Evolutionary conservation across 73 alveolate genomes (phyloP), one percentile per base, ranked within the genome.

Genomic region (Paramecium tetraurelia): DNA sequence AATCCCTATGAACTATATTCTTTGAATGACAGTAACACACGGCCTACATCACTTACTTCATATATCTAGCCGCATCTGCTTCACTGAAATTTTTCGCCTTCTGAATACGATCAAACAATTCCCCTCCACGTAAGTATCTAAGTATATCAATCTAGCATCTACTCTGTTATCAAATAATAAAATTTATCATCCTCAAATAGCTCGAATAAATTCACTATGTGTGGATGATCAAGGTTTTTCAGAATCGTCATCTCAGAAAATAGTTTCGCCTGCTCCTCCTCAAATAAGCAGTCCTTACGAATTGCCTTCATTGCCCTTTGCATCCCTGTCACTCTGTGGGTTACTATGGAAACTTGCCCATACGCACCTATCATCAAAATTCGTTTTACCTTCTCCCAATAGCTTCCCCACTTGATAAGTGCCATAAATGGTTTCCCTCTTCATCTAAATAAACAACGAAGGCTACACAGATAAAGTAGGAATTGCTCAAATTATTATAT

Each of bases 301-400:
- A 97, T 97, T 89, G 96, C 98, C 86, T 97, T 97, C 95, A 97
- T 93, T 6, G 99, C 99, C 33, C 92, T 95, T 43, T 85, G 80
- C 58, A 72, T 86, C 71, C 95, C 94, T 27, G 77, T 89, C 58
- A 68, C 90, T 92, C 95, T 95, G 83, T 96, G 92, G 63, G 92
- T 95, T 0, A 96, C 99, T 88, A 92, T 95, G 94, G 98, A 97
- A 9, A 97, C 99, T 85, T 93, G 58, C 7, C 98, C 98, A 77
- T 95, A 96, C 10, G 97, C 96, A 57, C 98, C 94, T 89, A 29
- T 6, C 2, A 1, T 44, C 6, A 33, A 50, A 7, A 20, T 22
- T 20, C 7, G 7, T 7, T 8, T 12, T 43, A 80, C 90, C 90
- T 46, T 80, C 90, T 1, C 90, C 90, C 57, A 80, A 80, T 21